Base-by-base conservation (phyloP, 345 rosid species). In the Pugionium cornutum region DNA sequence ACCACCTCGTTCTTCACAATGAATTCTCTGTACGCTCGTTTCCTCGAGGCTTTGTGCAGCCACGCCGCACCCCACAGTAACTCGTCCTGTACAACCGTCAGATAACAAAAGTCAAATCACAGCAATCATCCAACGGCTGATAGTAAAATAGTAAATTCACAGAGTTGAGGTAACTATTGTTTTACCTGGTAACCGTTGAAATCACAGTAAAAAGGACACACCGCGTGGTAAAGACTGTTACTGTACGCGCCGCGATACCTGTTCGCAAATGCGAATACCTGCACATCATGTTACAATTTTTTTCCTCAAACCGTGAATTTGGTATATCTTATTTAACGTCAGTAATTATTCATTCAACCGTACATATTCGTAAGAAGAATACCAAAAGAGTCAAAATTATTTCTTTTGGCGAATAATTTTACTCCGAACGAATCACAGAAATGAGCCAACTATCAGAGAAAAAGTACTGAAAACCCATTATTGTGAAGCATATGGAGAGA, bases 31-130 rank as follows among this genome's bases (percentile, higher is more conserved):
- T 88, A 89, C 31, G 66, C 62, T 67, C 84, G 79, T 71, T 76
- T 78, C 75, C 85, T 76, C 4, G 99, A 90, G 32, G 99, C 99
- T 74, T 82, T 94, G 76, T 88, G 97, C 53, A 94, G 51, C 99
- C 99, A 94, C 42, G 95, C 92, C 6, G 99, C 96, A 11, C 81
- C 97, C 99, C 99, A 94, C 6, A 94, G 83, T 77, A 94, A 78
- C 83, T 94, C 99, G 53, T 94, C 99, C 98, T 92, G 47, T 36
- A 52, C 40, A 4, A 42, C 42, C 76, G 62, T 48, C 53, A 64
- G 5, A 55, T 37, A 62, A 28, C 5, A 2, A 8, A 56, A 1
- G 53, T 44, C 47, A 40, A 32, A 53, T 46, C 58, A 47, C 43
- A 37, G 5, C 34, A 4, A 29, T 40, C 30, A 57, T 39, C 65